Base-by-base conservation (phyloP, 176 grass and related monocot species). In the Areca catechu region DNA sequence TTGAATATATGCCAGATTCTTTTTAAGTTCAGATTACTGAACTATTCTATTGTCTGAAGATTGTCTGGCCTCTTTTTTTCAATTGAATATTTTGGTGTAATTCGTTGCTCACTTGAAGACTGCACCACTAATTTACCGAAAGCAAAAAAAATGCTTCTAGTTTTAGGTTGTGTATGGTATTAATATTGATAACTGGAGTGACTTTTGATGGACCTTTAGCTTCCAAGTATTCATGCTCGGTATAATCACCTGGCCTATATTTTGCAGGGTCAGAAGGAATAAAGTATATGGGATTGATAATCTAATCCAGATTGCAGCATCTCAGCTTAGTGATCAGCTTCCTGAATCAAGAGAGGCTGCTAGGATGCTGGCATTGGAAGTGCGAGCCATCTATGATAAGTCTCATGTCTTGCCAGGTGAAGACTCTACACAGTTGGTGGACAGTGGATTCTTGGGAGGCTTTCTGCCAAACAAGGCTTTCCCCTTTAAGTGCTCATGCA, bases 331-430 rank as follows among this genome's bases (percentile, higher is more conserved):
- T 5, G 93, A 98, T 55, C 93, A 98, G 50, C 85, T 98, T 70
- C 93, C 93, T 22, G 87, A 98, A 81, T 98, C 93, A 65, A 98
- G 93, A 76, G 93, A 98, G 55, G 87, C 93, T 67, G 93, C 93
- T 71, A 78, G 93, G 55, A 20, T 22, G 14, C 58, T 72, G 9
- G 70, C 70, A 12, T 7, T 72, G 15, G 58, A 72, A 76, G 74
- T 98, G 57, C 93, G 92, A 61, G 58, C 16, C 29, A 72, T 88
- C 65, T 92, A 98, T 55, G 57, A 71, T 49, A 77, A 79, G 52
- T 84, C 27, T 20, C 80, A 75, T 68, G 60, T 50, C 47, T 63
- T 69, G 30, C 58, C 62, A 1, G 50, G 43, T 14, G 5, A 63
- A 24, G 51, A 54, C 54, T 63, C 50, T 58, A 24, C 48, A 20